phyloP scores from a whole-genome alignment of 169 alveolate genomes.

The Plasmodium ovale region DNA sequence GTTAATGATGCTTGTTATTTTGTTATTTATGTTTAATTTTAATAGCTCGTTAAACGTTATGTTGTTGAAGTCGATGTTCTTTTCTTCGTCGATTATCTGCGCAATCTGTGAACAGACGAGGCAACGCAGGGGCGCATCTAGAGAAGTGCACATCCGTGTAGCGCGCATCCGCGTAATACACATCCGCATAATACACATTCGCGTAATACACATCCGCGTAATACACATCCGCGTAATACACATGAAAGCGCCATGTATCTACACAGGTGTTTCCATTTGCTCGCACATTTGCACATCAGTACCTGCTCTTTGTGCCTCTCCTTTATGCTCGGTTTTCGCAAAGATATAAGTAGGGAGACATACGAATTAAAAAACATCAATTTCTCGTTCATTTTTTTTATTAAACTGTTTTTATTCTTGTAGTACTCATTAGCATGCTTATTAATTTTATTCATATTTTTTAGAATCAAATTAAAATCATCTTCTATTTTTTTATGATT shows the following conservation, averaged over 20 bases:
- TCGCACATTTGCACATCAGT: too few relatives aligned
- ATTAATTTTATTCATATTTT: constrained; percentile 76
- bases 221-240: too few relatives aligned
- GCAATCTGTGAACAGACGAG: constrained; percentile 26
- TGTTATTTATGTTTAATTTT: constrained; percentile 54
- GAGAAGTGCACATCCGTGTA: background rate
- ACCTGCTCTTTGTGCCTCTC: constrained; percentile 74
- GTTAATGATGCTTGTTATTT: constrained; percentile 63
- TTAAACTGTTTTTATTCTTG: constrained; percentile 51
- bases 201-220: too few relatives aligned
- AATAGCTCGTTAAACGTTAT: constrained; percentile 64
- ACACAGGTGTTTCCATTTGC: too few relatives aligned
- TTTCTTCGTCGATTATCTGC: constrained; percentile 54
- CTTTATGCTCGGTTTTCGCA: constrained; percentile 73
- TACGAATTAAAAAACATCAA: constrained; percentile 45
- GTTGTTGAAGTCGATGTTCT: constrained; percentile 65
- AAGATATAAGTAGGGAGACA: constrained; percentile 65
- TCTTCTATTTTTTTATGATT: constrained; percentile 74
- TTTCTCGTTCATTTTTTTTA: constrained; percentile 71
- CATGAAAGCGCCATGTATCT: too few relatives aligned
- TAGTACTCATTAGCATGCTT: constrained; percentile 73
- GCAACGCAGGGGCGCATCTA: too few relatives aligned
- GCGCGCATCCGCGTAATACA: too few relatives aligned
- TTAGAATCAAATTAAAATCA: constrained; percentile 64
- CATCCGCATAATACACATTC: too few relatives aligned